These are phyloP conservation scores for Tetrapisispora fleetii DNA, from an alignment of 805 yeast genomes.

Conservation along the genomic window DNA sequence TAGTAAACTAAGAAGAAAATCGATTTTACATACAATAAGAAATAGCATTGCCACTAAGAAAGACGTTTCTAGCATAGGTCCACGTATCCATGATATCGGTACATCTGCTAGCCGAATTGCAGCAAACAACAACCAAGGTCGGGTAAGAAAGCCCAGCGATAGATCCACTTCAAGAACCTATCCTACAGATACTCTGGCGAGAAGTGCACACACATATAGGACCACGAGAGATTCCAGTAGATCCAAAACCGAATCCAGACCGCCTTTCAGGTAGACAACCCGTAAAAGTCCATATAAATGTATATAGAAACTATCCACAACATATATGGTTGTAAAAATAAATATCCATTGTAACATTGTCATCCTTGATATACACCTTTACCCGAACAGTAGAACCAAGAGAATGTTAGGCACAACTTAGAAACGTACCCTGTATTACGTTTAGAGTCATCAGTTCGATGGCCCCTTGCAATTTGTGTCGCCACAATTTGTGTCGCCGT, in stretches of 20 bases:
- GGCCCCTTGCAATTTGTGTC: no score
- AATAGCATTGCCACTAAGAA: constrained; percentile 15
- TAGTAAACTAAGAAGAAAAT: constrained; percentile 23
- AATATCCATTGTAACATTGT: no score
- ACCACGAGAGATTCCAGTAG: neutral
- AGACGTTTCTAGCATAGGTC: neutral
- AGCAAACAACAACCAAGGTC: neutral
- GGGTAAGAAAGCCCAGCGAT: neutral
- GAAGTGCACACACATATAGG: neutral
- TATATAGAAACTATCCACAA: no score
- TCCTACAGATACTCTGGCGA: neutral
- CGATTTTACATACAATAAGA: constrained; percentile 26
- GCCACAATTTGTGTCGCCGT: no score
- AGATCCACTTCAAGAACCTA: neutral
- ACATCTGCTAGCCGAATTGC: neutral
- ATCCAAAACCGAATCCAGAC: neutral
- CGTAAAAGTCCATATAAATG: no score
- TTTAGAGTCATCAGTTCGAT: no score
- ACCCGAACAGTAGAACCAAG: no score
- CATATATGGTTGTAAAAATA: no score
- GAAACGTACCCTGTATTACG: no score
- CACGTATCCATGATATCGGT: neutral
- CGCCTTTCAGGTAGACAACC: constrained; percentile 1
- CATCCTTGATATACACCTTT: no score
- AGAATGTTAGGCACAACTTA: no score